phyloP scores from a whole-genome alignment of 2,329 filamentous ascomycete species.

The Trichoderma sp. region DNA sequence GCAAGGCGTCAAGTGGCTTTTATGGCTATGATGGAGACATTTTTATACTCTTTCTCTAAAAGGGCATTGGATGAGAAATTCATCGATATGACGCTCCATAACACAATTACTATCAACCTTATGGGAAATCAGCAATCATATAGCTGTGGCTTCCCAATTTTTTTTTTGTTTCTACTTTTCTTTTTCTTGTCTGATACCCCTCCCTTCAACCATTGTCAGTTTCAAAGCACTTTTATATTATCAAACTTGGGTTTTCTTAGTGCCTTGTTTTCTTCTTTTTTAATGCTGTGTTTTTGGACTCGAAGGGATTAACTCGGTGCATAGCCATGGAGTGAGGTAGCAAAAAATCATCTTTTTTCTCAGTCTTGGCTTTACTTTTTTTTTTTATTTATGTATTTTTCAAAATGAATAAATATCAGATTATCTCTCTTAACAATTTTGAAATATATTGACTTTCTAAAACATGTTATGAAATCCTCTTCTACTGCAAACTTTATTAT shows the following conservation, averaged over 20 bases:
- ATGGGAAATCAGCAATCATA: background rate
- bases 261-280: background rate
- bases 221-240: conserved; percentile 1
- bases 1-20: conserved; percentile 71
- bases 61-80: background rate
- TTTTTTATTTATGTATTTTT: background rate
- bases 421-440: background rate
- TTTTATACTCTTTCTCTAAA: background rate
- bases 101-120: background rate
- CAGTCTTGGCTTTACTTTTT: background rate
- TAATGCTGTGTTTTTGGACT: background rate
- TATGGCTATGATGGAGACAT: conserved; percentile 68
- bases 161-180: background rate
- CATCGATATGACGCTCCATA: background rate
- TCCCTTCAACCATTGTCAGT: background rate
- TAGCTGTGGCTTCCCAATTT: background rate
- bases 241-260: conserved; percentile 17
- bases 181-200: conserved; percentile 24
- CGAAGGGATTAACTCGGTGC: conserved; percentile 23
- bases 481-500: background rate
- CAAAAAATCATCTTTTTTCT: conserved; percentile 13
- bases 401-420: background rate
- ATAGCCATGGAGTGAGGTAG: conserved; percentile 30
- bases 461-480: background rate
- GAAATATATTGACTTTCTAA: conserved; percentile 6